Evolutionary conservation across 192 early-diverging fungal species (phyloP).

Genomic region (Linnemannia hyalina): DNA sequence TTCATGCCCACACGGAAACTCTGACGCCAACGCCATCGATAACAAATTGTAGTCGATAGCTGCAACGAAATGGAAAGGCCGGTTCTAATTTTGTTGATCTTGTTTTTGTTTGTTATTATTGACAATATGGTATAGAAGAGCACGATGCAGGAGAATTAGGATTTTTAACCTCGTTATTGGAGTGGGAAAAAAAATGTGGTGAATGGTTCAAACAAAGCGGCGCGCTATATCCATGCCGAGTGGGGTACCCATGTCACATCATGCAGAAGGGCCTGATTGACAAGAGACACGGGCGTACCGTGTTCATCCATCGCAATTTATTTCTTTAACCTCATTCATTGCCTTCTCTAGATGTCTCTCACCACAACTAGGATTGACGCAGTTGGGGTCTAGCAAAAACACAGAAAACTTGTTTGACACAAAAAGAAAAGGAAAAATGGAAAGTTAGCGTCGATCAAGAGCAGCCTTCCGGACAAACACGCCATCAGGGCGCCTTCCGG

Average conservation of each 20-base stretch:
- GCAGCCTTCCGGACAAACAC: neutral
- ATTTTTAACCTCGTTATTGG: neutral
- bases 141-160: neutral
- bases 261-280: neutral
- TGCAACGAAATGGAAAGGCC: neutral
- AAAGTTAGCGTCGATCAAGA: neutral
- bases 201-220: neutral
- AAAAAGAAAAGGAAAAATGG: neutral
- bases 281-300: neutral
- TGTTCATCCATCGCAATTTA: neutral
- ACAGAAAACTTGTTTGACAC: neutral
- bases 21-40: neutral
- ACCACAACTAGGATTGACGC: too few relatives aligned
- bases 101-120: neutral
- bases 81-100: neutral
- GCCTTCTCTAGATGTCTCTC: neutral
- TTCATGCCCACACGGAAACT: neutral
- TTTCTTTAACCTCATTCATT: neutral
- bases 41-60: neutral
- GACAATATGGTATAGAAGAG: neutral
- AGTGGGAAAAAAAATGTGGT: neutral
- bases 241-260: neutral
- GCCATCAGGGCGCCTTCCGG: neutral
- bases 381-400: too few relatives aligned
- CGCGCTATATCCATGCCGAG: neutral